Base-by-base conservation (phyloP, 108 stramenopile genomes). In the Pseudonitzschia pungens region DNA sequence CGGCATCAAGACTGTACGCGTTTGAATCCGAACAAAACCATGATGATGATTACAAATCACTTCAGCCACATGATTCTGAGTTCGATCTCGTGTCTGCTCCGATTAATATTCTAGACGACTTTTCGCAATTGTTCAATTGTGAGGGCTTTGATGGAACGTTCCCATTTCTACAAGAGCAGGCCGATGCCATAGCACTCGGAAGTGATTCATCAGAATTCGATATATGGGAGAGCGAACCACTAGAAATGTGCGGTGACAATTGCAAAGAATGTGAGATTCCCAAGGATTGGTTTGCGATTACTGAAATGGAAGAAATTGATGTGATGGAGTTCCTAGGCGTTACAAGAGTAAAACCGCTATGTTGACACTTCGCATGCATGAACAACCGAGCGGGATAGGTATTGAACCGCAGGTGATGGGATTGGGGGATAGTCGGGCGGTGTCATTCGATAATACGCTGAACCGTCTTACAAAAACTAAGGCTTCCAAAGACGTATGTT, bases 311-410 rank as follows among this genome's bases (percentile, higher is more conserved):
- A 20, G 22, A 24, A 12, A 52, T 69, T 1, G 58, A 80, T 54
- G 79, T 80, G 20, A 71, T 80, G 79, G 53, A 67, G 7, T 74
- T 74, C 54, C 45, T 80, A 43, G 79, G 79, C 20, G 70, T 80
- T 16, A 53, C 54, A 14, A 32, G 75, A 24, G 75, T 65, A 26
- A 54, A 76, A 69, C 75, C 75, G 7, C 29, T 74, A 45, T 24
- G 54, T 20, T 55, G 54, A 55, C 54, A 24, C 20, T 22, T 10
- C 10, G 10, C 16, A 24, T 11, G 12, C 54, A 55, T 11, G 26
- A 24, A 10, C 24, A 24, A 20, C n/a, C 4, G 54, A 26, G 24
- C 22, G 14, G 14, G 45, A 4, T 4, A 8, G 45, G 5, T 4
- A 48, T 55, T 55, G 22, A 24, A 2, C 2, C 20, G 26, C 21